Conservation (phyloP, 345 rosid species). For the Rhizophora apiculata region DNA sequence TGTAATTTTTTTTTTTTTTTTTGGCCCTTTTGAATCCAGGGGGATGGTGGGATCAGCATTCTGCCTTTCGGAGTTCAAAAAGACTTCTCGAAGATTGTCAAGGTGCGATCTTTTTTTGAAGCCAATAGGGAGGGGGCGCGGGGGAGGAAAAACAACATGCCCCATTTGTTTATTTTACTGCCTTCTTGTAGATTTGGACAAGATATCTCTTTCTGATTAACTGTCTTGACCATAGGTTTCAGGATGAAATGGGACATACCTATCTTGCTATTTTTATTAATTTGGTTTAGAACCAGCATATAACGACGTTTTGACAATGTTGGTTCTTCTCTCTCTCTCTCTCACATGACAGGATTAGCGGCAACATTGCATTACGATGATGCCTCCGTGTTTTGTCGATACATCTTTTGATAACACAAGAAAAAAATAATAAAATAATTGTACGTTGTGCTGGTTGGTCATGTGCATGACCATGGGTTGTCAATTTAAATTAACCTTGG, state of each 20-base stretch:
- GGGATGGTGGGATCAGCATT: conserved; percentile 11
- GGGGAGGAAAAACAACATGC: conserved; percentile 11
- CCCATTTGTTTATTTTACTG: conserved; percentile 17
- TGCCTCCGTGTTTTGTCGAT: conserved; percentile 12
- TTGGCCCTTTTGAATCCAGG: neutral
- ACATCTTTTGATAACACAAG: neutral
- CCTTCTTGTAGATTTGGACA: neutral
- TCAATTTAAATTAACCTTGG: neutral
- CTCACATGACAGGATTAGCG: conserved; percentile 14
- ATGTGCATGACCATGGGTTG: neutral
- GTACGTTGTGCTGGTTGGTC: neutral
- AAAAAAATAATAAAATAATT: neutral
- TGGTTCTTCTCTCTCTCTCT: neutral
- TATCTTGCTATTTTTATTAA: neutral
- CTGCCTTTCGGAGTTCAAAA: neutral
- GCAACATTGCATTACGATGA: conserved; percentile 8
- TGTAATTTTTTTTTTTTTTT: neutral
- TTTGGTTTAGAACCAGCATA: neutral
- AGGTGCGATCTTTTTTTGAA: conserved; percentile 14
- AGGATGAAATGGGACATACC: neutral
- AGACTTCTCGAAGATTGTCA: conserved; percentile 24
- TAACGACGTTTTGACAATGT: conserved; percentile 6
- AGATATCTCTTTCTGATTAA: neutral
- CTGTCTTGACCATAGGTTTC: neutral
- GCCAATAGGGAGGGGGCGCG: no score